Conservation (phyloP, 1,139 yeast species). For the Magnusiomyces ingens region DNA sequence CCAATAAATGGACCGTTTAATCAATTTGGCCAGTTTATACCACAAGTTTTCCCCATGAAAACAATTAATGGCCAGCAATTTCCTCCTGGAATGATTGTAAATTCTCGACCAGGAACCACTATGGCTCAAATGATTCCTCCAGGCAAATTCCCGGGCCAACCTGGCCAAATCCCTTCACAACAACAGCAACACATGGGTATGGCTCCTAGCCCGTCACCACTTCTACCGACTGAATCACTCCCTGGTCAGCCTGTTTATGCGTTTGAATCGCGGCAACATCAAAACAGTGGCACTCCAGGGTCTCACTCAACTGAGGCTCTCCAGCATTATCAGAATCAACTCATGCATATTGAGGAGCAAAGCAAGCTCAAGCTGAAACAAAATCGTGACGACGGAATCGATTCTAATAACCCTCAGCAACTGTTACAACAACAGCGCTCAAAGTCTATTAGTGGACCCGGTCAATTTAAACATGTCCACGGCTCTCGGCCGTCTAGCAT, state of each 20-base stretch:
- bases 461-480: conserved; percentile 14
- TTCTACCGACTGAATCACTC: conserved; percentile 4
- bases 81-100: conserved; percentile 9
- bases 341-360: conserved; percentile 64
- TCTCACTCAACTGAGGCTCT: conserved; percentile 37
- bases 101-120: conserved; percentile 9
- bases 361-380: conserved; percentile 46
- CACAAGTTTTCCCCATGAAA: conserved; percentile 13
- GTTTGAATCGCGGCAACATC: conserved; percentile 8
- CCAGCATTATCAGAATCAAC: conserved; percentile 71
- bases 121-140: conserved; percentile 9
- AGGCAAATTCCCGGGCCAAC: conserved; percentile 5
- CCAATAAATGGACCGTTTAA: conserved; percentile 10
- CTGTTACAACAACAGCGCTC: conserved; percentile 16
- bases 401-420: conserved; percentile 11
- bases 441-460: conserved; percentile 12
- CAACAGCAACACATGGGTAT: neutral
- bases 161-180: neutral
- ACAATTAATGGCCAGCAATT: conserved; percentile 12
- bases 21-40: conserved; percentile 10
- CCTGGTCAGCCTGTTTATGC: conserved; percentile 2
- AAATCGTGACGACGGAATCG: conserved; percentile 36
- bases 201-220: neutral
- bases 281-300: conserved; percentile 9
- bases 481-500: conserved; percentile 15